phyloP scores from a whole-genome alignment of 805 yeast species.

The Hanseniaspora clermontiae region DNA sequence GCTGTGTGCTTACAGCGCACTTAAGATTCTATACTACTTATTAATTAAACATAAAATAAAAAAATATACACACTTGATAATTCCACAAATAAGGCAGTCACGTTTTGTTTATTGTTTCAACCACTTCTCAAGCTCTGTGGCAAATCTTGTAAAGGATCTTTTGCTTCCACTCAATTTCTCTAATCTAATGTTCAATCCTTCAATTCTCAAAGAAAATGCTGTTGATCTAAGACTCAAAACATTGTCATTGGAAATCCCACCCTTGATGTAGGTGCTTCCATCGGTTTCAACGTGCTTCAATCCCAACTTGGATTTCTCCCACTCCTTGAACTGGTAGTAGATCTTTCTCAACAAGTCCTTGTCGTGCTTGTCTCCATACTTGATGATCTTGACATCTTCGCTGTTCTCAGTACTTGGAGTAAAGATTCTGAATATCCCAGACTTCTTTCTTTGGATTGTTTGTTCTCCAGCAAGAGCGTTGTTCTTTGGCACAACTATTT shows the following conservation, averaged over 20 bases:
- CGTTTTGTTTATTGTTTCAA: slow-evolving; percentile 34
- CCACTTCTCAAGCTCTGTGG: slow-evolving; percentile 52
- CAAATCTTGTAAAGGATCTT: slow-evolving; percentile 47
- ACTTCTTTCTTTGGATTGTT: slow-evolving; percentile 13
- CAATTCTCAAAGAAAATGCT: slow-evolving; percentile 37
- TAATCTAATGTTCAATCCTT: slow-evolving; percentile 32
- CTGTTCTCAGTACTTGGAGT: not conserved
- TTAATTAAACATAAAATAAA: too few species aligned
- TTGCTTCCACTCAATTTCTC: slow-evolving; percentile 53
- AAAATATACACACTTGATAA: too few species aligned
- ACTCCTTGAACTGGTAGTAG: slow-evolving; percentile 46
- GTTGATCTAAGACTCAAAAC: slow-evolving; percentile 52
- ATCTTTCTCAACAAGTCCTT: slow-evolving; percentile 44
- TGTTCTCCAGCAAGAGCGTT: slow-evolving; percentile 13
- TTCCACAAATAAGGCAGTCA: too few species aligned
- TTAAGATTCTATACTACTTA: too few species aligned
- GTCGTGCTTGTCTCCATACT: slow-evolving; percentile 15
- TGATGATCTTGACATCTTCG: slow-evolving; percentile 11
- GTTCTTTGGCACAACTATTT: slow-evolving; percentile 15
- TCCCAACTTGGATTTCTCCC: slow-evolving; percentile 51
- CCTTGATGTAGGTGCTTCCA: slow-evolving; percentile 38
- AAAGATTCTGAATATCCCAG: slow-evolving; percentile 14
- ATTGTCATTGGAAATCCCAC: slow-evolving; percentile 49
- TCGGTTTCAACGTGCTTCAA: slow-evolving; percentile 42
- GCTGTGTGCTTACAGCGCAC: too few species aligned